A percentile compares a stretch with the other conserved stretches of the same genome.
These are phyloP conservation scores for Uncinocarpus reesii DNA, from an alignment of 2,329 filamentous ascomycete species.

Conservation along the genomic window DNA sequence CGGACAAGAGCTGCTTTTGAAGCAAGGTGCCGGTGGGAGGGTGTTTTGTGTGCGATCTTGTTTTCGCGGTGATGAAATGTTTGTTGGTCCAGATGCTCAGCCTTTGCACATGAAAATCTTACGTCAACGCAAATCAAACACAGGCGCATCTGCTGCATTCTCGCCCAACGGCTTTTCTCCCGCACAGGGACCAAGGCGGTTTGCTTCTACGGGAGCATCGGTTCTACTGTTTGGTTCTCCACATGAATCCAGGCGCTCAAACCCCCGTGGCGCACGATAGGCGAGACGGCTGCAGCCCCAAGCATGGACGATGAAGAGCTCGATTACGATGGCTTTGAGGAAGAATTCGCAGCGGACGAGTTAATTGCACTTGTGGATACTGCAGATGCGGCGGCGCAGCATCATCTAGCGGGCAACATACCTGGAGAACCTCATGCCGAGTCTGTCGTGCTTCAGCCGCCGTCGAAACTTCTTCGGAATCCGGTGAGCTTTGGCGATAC, in stretches of 20 bases:
- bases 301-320: slow-evolving; percentile 35
- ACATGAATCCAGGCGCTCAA: slow-evolving; percentile 6
- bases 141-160: too few relatives aligned
- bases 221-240: not conserved
- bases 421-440: not conserved
- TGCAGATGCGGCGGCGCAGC: slow-evolving; percentile 37
- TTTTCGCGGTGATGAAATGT: not conserved
- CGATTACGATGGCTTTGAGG: slow-evolving; percentile 40
- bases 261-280: not conserved
- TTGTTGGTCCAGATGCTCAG: not conserved
- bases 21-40: not conserved
- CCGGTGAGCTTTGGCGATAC: slow-evolving; percentile 35
- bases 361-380: slow-evolving; percentile 38
- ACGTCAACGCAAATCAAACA: slow-evolving; percentile 10
- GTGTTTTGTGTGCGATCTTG: not conserved
- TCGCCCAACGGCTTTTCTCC: too few relatives aligned
- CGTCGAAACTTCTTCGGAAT: slow-evolving; percentile 16
- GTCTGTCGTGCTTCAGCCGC: slow-evolving; percentile 9
- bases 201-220: too few relatives aligned
- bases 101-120: slow-evolving; percentile 5
- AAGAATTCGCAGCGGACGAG: slow-evolving; percentile 35
- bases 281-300: not conserved
- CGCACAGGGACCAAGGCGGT: too few relatives aligned
- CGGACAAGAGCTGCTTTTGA: not conserved
- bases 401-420: slow-evolving; percentile 15